phyloP scores from a whole-genome alignment of 2,329 filamentous ascomycete species.

The Talaromyces piceae region DNA sequence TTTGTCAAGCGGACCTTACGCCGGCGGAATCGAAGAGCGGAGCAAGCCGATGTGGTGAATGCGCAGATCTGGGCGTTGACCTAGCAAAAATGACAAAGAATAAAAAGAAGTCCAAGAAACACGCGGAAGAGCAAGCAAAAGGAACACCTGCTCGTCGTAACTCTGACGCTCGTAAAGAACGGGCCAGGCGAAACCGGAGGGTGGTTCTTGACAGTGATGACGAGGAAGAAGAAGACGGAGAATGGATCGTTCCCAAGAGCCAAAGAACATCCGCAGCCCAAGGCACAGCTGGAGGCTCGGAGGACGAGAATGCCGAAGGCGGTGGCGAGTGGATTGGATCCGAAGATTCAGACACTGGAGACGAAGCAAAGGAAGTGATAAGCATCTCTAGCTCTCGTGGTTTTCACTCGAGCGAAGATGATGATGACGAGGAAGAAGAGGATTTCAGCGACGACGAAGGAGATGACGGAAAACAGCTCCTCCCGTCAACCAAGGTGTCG shows the following conservation, averaged over 20 bases:
- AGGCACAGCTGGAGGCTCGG: slow-evolving; percentile 73
- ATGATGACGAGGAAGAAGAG: slow-evolving; percentile 31
- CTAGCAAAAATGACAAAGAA: slow-evolving; percentile 27
- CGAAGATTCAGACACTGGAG: slow-evolving; percentile 56
- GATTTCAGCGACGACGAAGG: slow-evolving; percentile 15
- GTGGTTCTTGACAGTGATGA: slow-evolving; percentile 49
- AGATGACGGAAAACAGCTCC: slow-evolving; percentile 37
- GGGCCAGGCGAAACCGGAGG: slow-evolving; percentile 32
- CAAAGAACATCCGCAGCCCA: slow-evolving; percentile 53
- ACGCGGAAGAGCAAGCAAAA: slow-evolving; percentile 15
- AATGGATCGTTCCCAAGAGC: slow-evolving; percentile 70
- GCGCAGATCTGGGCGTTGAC: slow-evolving; percentile 64
- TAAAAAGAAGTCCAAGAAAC: slow-evolving; percentile 37
- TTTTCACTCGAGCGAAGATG: slow-evolving; percentile 14
- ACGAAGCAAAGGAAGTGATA: slow-evolving; percentile 17
- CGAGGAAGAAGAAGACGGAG: slow-evolving; percentile 55
- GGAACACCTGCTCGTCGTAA: slow-evolving; percentile 10
- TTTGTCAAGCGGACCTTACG: slow-evolving; percentile 66
- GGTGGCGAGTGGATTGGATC: slow-evolving; percentile 71
- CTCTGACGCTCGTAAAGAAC: slow-evolving; percentile 17
- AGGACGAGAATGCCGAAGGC: slow-evolving; percentile 81
- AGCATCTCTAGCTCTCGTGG: slow-evolving; percentile 15
- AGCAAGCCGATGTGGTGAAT: slow-evolving; percentile 61
- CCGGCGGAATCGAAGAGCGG: slow-evolving; percentile 47
- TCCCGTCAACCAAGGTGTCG: slow-evolving; percentile 77